Evolutionary conservation across 2,329 filamentous ascomycete species (phyloP), one percentile per base, ranked within the genome.

Genomic region (Venturia nashicola): DNA sequence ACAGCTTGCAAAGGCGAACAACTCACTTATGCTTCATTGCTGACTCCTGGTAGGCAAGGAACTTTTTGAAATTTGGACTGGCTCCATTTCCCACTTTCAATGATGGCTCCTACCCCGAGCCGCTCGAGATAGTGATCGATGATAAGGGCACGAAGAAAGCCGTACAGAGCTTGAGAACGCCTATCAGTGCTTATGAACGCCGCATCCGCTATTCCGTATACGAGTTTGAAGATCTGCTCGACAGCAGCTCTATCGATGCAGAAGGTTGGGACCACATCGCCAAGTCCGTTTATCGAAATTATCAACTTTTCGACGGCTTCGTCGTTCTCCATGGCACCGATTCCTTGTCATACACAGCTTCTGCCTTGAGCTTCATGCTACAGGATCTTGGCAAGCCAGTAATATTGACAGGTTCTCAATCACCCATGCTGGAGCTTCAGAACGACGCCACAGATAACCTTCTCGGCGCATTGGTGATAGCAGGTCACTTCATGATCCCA

Each of bases 361-460:
- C 91, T 5, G 92, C 92, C 3, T 80, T 97, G 65, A 94, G 90
- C 69, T 97, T 96, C 77, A 96, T 96, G 90, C 84, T 96, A 73
- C 84, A 89, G 70, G 91, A 95, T 71, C 81, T 97, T 16, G 91
- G 91, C 61, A 97, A 96, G 78, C 90, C 92, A 1, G 90, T 96
- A 40, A 87, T 97, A 63, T 80, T 97, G 60, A 97, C 92, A 3
- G 79, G 79, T 43, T 79, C 77, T 5, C 78, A 81, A 67, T 89
- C 91, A 0, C 90, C 90, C 59, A 96, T 97, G 82, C 88, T 94
- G 69, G 87, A 92, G 66, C 83, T 96, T 34, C 91, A 96, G 75
- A 94, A 89, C 61, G 92, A 97, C 74, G 92, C 91, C 11, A 89
- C 91, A 44, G 91, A 95, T 76, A 97, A 96, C 71, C 82, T 97